Conservation (phyloP, 495 filamentous ascomycete species). For the Xylaria acuta region DNA sequence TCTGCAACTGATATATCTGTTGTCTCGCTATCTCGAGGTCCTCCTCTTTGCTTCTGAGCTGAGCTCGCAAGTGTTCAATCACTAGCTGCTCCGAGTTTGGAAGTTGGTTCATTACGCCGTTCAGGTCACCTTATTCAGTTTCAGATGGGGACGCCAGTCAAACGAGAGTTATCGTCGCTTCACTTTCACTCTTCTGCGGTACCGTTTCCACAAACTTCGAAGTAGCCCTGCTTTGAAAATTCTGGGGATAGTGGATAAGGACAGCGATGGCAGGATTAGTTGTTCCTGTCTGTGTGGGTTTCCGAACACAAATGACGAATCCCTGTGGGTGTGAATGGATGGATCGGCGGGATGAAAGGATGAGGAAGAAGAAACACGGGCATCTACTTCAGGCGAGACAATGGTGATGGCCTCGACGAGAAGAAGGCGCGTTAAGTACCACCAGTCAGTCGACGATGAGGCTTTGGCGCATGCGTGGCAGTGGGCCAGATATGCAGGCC, state of each 20-base stretch:
- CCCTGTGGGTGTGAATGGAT: constrained; percentile 33
- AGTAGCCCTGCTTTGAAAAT: constrained; percentile 21
- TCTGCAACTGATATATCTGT: constrained; percentile 41
- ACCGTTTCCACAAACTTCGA: constrained; percentile 15
- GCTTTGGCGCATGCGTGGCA: constrained; percentile 42
- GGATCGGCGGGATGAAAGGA: constrained; percentile 18
- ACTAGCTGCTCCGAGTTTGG: constrained; percentile 35
- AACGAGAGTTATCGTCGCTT: constrained; percentile 19
- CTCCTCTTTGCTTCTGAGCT: constrained; percentile 38
- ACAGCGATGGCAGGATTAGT: constrained; percentile 16
- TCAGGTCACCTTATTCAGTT: constrained; percentile 7
- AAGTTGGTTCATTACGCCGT: constrained; percentile 36
- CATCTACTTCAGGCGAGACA: constrained; percentile 22
- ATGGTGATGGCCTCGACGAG: constrained; percentile 23
- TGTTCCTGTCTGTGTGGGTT: constrained; percentile 20
- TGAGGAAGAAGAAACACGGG: constrained; percentile 30
- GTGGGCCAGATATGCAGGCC: constrained; percentile 36
- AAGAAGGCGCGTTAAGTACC: constrained; percentile 38
- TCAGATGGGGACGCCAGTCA: constrained; percentile 19
- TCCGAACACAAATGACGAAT: constrained; percentile 33
- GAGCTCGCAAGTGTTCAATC: constrained; percentile 37
- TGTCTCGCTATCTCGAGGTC: constrained; percentile 38
- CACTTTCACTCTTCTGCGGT: constrained; percentile 23
- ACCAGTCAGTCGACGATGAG: constrained; percentile 44
- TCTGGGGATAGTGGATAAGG: constrained; percentile 28